These are phyloP conservation scores for Saccharomycopsis fodiens DNA, from an alignment of 805 yeast species.

Conservation along the genomic window DNA sequence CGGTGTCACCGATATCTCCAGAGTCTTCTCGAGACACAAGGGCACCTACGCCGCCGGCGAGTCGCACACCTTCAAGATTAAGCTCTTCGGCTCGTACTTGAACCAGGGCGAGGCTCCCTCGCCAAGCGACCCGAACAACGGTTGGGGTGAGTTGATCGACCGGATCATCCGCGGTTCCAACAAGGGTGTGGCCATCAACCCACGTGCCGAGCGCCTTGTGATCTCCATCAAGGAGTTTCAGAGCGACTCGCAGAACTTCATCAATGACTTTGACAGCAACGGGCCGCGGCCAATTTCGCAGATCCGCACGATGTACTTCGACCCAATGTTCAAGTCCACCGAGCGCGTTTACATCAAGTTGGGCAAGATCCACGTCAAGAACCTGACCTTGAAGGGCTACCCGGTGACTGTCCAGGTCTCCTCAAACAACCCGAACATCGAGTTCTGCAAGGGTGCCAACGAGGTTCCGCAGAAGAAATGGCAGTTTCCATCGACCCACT, in stretches of 20 bases:
- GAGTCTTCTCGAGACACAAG: slow-evolving; percentile 60
- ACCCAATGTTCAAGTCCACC: slow-evolving; percentile 49
- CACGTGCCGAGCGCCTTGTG: slow-evolving; percentile 65
- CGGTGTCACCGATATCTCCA: slow-evolving; percentile 79
- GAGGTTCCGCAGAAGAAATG: slow-evolving; percentile 45
- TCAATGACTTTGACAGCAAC: slow-evolving; percentile 29
- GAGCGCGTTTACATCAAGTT: slow-evolving; percentile 55
- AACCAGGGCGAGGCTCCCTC: slow-evolving; percentile 31
- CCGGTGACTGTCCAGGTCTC: slow-evolving; percentile 46
- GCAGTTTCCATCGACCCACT: slow-evolving; percentile 67
- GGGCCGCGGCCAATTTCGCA: slow-evolving; percentile 50
- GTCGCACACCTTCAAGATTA: slow-evolving; percentile 63
- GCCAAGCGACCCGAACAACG: slow-evolving; percentile 45
- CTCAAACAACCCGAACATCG: slow-evolving; percentile 42
- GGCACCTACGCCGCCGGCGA: slow-evolving; percentile 55
- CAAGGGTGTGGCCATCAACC: slow-evolving; percentile 72
- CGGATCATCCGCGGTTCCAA: slow-evolving; percentile 69
- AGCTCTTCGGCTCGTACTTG: slow-evolving; percentile 64
- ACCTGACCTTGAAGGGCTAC: slow-evolving; percentile 24
- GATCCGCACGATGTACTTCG: slow-evolving; percentile 57
- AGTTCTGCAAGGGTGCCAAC: slow-evolving; percentile 63
- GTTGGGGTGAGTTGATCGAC: slow-evolving; percentile 86
- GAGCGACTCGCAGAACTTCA: slow-evolving; percentile 32
- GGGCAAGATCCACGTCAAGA: slow-evolving; percentile 38
- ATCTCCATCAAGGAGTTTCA: slow-evolving; percentile 70